phyloP scores from a whole-genome alignment of 208 protist species.

The Tritrichomonas foetus region DNA sequence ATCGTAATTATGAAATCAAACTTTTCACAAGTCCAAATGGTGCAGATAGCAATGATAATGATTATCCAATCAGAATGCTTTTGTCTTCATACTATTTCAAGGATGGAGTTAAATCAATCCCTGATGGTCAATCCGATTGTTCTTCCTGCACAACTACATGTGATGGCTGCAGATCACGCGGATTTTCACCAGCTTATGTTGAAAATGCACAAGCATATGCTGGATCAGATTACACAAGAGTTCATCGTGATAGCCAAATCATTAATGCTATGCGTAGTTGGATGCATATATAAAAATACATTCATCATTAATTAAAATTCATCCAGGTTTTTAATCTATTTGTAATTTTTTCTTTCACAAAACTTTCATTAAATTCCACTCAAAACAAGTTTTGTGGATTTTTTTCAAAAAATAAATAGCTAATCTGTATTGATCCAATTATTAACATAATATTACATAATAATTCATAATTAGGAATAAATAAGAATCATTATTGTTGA shows the following conservation, averaged over 20 bases:
- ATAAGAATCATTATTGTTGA: no score
- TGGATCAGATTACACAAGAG: slow-evolving; percentile 55
- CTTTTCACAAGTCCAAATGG: slow-evolving; percentile 58
- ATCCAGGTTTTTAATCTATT: no score
- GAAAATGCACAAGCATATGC: slow-evolving; percentile 51
- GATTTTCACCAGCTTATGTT: slow-evolving; percentile 50
- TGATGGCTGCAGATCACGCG: slow-evolving; percentile 42
- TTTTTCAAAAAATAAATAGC: no score
- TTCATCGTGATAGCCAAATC: slow-evolving; percentile 59
- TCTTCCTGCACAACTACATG: slow-evolving; percentile 45
- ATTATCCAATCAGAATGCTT: slow-evolving; percentile 60
- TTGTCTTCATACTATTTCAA: slow-evolving; percentile 56
- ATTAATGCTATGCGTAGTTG: slow-evolving; percentile 60
- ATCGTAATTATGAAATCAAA: slow-evolving; percentile 60
- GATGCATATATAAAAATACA: slow-evolving; percentile 54
- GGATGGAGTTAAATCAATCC: slow-evolving; percentile 59
- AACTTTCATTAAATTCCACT: no score
- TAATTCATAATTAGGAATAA: no score
- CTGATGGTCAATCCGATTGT: slow-evolving; percentile 59
- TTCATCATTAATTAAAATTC: not conserved
- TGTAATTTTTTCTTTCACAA: no score
- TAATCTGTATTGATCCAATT: no score
- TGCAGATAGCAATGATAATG: slow-evolving; percentile 27
- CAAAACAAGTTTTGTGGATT: no score
- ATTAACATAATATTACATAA: no score